Evolutionary conservation across 2,329 filamentous ascomycete genomes (phyloP).

Genomic region (Curvularia lunata): DNA sequence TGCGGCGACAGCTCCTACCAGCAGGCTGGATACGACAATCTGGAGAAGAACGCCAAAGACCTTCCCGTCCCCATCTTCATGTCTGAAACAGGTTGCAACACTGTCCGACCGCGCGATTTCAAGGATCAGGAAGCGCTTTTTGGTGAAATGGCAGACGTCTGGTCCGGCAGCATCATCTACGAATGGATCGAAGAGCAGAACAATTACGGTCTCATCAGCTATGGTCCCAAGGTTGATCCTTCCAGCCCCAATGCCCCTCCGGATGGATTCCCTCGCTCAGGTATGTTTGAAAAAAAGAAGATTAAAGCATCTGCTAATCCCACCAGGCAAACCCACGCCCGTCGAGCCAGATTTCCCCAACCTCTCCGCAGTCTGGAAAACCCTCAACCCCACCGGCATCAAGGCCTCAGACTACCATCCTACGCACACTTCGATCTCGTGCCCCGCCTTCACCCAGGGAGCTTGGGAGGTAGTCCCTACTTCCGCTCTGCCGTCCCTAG

Average conservation of each 20-base stretch:
- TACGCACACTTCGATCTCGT: constrained; percentile 66
- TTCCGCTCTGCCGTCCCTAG: constrained; percentile 72
- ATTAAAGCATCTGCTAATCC: background rate
- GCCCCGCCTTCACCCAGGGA: constrained; percentile 71
- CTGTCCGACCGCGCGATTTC: constrained; percentile 66
- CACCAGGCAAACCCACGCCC: constrained; percentile 69
- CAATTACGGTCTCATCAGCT: constrained; percentile 80
- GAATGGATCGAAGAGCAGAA: constrained; percentile 90
- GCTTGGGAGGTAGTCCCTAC: constrained; percentile 77
- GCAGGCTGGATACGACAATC: constrained; percentile 70
- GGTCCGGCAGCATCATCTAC: constrained; percentile 83
- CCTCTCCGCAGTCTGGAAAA: constrained; percentile 77
- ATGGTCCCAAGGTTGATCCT: constrained; percentile 66
- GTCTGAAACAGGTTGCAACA: constrained; percentile 86
- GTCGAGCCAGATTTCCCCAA: constrained; percentile 79
- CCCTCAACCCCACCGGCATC: constrained; percentile 72
- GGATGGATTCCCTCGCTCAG: constrained; percentile 72
- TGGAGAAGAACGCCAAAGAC: constrained; percentile 71
- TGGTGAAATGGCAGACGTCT: constrained; percentile 73
- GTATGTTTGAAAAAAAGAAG: constrained; percentile 4
- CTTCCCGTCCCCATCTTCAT: constrained; percentile 69
- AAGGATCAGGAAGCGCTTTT: constrained; percentile 79
- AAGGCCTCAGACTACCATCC: constrained; percentile 69
- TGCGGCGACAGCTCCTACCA: constrained; percentile 59
- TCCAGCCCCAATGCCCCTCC: constrained; percentile 55